These are phyloP conservation scores for Coemansia sp. DNA, from an alignment of 192 early-diverging fungal species.

Conservation along the genomic window DNA sequence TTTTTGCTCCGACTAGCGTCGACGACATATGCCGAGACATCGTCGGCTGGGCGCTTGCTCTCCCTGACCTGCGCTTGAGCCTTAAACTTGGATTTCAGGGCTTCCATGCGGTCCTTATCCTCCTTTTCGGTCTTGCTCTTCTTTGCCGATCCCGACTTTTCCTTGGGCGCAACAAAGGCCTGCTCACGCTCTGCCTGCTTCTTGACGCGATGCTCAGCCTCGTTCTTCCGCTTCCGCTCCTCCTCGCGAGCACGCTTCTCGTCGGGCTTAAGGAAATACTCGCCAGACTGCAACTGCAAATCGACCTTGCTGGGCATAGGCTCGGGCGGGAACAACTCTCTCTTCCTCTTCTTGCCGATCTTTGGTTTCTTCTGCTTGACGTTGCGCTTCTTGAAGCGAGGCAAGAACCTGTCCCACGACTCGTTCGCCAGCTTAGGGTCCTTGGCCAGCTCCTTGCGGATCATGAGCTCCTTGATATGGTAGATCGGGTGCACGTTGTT, in stretches of 20 bases:
- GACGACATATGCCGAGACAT: conserved; percentile 23
- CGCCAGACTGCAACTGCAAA: conserved; percentile 90
- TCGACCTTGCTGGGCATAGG: conserved; percentile 88
- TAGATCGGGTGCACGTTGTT: conserved; percentile 99
- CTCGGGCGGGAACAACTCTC: conserved; percentile 88
- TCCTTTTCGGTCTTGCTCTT: conserved; percentile 12
- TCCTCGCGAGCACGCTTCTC: conserved; percentile 67
- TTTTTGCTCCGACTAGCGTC: conserved; percentile 18
- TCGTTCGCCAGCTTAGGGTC: conserved; percentile 93
- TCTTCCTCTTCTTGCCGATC: conserved; percentile 73
- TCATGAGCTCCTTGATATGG: conserved; percentile 99
- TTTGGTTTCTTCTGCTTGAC: conserved; percentile 68
- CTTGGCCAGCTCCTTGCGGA: conserved; percentile 96
- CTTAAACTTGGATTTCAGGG: conserved; percentile 53
- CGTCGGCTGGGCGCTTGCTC: conserved; percentile 20
- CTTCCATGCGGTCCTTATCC: conserved; percentile 47
- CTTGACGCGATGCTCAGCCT: conserved; percentile 70
- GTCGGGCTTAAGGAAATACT: conserved; percentile 89
- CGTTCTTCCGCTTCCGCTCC: conserved; percentile 66
- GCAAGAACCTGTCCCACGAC: conserved; percentile 97
- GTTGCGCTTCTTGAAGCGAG: conserved; percentile 95
- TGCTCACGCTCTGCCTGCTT: conserved; percentile 73
- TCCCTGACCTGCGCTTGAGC: conserved; percentile 23
- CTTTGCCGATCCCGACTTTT: conserved; percentile 31
- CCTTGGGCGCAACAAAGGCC: conserved; percentile 82